Conservation (phyloP, 2,329 filamentous ascomycete genomes). For the Sarocladium oryzae region DNA sequence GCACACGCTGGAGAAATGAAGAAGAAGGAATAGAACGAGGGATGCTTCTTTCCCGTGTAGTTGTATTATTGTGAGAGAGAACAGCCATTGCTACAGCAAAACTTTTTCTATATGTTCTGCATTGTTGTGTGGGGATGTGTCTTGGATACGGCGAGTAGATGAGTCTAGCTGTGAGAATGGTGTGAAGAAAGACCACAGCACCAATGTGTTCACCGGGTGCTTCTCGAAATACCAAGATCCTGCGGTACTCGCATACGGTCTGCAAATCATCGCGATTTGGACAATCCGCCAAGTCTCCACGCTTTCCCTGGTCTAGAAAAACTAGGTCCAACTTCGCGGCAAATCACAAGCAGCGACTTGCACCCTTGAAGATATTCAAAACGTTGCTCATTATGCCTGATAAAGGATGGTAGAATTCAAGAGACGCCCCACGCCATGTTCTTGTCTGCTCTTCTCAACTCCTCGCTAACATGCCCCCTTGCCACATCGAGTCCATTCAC, state of each 20-base stretch:
- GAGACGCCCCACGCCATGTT: constrained; percentile 1
- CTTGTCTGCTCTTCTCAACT: constrained; percentile 8
- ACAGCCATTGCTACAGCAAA: not conserved
- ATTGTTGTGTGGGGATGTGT: not conserved
- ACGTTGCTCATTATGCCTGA: not conserved
- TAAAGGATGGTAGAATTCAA: not conserved
- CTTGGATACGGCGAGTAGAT: no score
- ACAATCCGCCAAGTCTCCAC: no score
- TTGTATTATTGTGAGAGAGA: constrained; percentile 4
- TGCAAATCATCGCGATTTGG: no score
- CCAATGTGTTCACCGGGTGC: no score
- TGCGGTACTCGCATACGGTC: no score
- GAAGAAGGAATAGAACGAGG: constrained; percentile 5
- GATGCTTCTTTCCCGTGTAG: constrained; percentile 3
- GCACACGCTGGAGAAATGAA: not conserved
- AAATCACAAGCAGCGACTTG: no score
- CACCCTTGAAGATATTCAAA: no score
- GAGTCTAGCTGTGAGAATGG: no score
- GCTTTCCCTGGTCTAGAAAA: no score
- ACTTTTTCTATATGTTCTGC: not conserved
- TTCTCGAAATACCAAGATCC: no score
- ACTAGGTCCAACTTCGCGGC: no score
- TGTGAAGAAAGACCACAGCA: no score
- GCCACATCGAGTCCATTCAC: not conserved
- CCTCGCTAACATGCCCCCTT: constrained; percentile 9